Evolutionary conservation across 495 filamentous ascomycete species (phyloP).

Genomic region (Lophiostoma macrostomum): DNA sequence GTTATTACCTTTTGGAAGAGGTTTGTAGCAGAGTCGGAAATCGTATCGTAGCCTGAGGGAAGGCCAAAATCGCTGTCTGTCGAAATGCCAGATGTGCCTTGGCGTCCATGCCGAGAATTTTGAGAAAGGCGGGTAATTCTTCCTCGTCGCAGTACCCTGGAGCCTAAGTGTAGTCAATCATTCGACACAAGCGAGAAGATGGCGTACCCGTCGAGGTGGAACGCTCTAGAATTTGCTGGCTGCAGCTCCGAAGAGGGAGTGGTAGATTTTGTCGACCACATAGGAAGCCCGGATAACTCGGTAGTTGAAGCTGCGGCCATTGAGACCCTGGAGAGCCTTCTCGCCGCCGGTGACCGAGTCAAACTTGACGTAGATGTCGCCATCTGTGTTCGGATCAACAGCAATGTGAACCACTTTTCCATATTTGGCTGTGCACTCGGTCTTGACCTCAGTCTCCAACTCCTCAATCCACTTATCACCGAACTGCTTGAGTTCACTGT

Average conservation of each 20-base stretch:
- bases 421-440: conserved; percentile 93
- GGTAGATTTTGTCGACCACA: conserved; percentile 97
- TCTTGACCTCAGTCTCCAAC: conserved; percentile 87
- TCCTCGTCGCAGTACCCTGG: no score
- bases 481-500: conserved; percentile 52
- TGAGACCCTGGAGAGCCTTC: conserved; percentile 95
- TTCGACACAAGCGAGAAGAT: not conserved
- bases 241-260: conserved; percentile 71
- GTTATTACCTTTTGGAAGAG: no score
- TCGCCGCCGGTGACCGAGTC: conserved; percentile 90
- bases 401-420: conserved; percentile 97
- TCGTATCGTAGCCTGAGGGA: no score
- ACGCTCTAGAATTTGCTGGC: conserved; percentile 3
- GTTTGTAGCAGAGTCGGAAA: no score
- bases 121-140: no score
- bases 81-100: no score
- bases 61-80: no score
- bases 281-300: conserved; percentile 86
- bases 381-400: conserved; percentile 83
- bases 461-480: conserved; percentile 89
- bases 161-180: not conserved
- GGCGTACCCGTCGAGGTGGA: not conserved
- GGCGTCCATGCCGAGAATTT: no score
- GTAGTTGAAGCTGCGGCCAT: conserved; percentile 92
- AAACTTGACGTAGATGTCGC: conserved; percentile 98